phyloP scores from a whole-genome alignment of 225 moss, liverwort and hornwort genomes.

The Sphagnum tenellum region DNA sequence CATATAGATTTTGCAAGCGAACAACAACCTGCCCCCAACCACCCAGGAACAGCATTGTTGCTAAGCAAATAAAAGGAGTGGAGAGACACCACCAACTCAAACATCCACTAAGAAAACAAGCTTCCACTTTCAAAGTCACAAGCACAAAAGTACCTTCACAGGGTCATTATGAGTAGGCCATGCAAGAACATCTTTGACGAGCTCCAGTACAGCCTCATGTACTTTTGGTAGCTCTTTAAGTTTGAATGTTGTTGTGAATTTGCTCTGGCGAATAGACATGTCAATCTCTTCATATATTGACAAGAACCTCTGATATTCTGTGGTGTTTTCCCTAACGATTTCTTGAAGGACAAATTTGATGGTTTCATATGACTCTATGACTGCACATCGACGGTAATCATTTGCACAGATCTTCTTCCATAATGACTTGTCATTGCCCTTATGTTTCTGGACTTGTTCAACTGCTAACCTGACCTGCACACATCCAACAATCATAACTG shows the following conservation, averaged over 20 bases:
- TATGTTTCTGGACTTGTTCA: conserved; percentile 34
- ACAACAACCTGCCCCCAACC: conserved; percentile 55
- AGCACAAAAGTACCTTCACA: conserved; percentile 11
- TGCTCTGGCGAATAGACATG: conserved; percentile 26
- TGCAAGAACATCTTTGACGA: conserved; percentile 45
- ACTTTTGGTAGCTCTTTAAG: conserved; percentile 45
- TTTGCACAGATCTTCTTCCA: conserved; percentile 68
- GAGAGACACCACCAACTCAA: too few relatives aligned
- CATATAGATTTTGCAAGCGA: conserved; percentile 70
- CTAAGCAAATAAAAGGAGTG: too few relatives aligned
- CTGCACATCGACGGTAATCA: conserved; percentile 90
- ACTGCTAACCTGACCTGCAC: conserved; percentile 71
- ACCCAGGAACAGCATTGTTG: too few relatives aligned
- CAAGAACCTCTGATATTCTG: conserved; percentile 46
- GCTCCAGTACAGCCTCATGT: conserved; percentile 41
- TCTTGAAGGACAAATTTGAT: conserved; percentile 54
- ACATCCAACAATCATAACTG: background rate
- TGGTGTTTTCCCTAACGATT: conserved; percentile 34
- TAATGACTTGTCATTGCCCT: conserved; percentile 33
- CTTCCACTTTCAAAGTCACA: too few relatives aligned
- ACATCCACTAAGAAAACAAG: too few relatives aligned
- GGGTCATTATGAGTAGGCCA: conserved; percentile 19
- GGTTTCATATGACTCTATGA: conserved; percentile 79
- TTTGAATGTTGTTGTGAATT: conserved; percentile 45
- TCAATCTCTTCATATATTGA: conserved; percentile 71